These are phyloP conservation scores for Mycena belliarum DNA, from an alignment of 768 basidiomycete species.

Conservation along the genomic window DNA sequence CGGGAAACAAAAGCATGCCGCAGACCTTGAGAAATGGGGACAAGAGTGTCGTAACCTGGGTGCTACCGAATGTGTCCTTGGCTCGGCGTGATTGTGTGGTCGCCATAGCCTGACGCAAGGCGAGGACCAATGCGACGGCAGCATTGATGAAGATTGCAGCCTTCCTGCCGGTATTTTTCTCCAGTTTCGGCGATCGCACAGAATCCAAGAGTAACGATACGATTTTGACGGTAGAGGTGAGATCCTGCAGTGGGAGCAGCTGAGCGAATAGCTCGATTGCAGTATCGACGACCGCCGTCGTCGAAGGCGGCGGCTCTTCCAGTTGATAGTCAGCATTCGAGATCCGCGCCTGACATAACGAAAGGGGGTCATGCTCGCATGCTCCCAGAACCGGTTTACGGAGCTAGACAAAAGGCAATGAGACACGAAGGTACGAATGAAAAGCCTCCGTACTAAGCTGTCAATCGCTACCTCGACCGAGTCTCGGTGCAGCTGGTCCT, in stretches of 20 bases:
- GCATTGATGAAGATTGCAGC: conserved; percentile 84
- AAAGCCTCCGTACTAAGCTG: conserved; percentile 52
- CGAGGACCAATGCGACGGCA: conserved; percentile 68
- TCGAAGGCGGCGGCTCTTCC: conserved; percentile 70
- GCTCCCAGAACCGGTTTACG: conserved; percentile 80
- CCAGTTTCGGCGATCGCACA: conserved; percentile 74
- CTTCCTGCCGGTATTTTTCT: conserved; percentile 84
- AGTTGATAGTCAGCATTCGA: conserved; percentile 45
- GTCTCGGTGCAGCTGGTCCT: conserved; percentile 70
- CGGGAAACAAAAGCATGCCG: conserved; percentile 15
- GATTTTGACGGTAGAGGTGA: conserved; percentile 52
- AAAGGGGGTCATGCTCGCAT: conserved; percentile 83
- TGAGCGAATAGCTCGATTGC: conserved; percentile 86
- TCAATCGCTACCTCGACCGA: conserved; percentile 80
- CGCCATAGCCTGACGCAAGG: conserved; percentile 59
- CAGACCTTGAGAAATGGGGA: conserved; percentile 77
- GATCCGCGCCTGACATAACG: conserved; percentile 57
- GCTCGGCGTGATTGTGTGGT: conserved; percentile 52
- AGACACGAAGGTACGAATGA: neutral
- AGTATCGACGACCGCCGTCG: conserved; percentile 83
- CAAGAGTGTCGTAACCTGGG: conserved; percentile 60
- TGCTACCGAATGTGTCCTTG: conserved; percentile 65
- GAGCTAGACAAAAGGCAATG: conserved; percentile 43
- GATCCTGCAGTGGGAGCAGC: conserved; percentile 78
- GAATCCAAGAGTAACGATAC: conserved; percentile 64